Conservation (phyloP, 179 eudicot genomes). For the Vitellaria paradoxa region DNA sequence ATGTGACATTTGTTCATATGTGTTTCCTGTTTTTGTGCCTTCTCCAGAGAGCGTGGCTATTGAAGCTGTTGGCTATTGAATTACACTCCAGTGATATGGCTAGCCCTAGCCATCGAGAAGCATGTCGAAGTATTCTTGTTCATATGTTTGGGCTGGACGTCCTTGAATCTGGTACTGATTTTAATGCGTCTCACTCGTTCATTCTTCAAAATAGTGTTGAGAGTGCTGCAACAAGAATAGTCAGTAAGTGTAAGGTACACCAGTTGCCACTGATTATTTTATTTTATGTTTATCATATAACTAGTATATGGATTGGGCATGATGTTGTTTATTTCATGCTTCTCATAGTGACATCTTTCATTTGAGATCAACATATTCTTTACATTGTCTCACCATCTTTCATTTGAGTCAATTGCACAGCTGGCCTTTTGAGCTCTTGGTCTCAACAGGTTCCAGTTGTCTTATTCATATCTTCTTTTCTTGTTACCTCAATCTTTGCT, state of each 20-base stretch:
- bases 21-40: conserved; percentile 14
- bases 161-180: conserved; percentile 41
- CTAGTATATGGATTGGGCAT: neutral
- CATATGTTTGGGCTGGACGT: conserved; percentile 53
- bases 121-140: conserved; percentile 69
- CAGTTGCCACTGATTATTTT: neutral
- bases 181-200: conserved; percentile 27
- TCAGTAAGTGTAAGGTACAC: conserved; percentile 69
- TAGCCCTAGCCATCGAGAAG: conserved; percentile 63
- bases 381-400: conserved; percentile 1
- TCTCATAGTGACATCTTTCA: neutral
- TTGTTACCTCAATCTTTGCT: neutral
- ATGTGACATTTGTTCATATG: conserved; percentile 3
- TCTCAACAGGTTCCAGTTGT: neutral
- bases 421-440: neutral
- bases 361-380: neutral
- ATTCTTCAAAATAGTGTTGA: conserved; percentile 38
- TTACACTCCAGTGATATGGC: conserved; percentile 72
- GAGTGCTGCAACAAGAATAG: conserved; percentile 40
- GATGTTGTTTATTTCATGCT: neutral
- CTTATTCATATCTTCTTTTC: neutral
- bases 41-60: conserved; percentile 90
- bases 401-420: neutral
- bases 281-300: neutral
- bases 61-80: conserved; percentile 86